Conservation (phyloP, 2,329 filamentous ascomycete species). For the Penicillium sp. region DNA sequence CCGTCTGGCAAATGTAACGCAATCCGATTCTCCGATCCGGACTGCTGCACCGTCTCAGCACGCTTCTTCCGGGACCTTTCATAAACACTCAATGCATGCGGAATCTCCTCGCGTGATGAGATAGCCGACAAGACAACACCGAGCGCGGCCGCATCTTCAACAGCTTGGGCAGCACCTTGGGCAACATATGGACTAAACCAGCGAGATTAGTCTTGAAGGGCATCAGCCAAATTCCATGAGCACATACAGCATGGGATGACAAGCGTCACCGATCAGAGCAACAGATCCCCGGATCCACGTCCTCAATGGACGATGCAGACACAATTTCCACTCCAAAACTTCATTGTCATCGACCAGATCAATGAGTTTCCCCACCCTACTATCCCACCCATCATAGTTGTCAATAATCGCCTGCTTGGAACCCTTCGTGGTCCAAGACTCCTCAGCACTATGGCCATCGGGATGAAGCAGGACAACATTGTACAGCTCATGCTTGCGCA, state of each 20-base stretch:
- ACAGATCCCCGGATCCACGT: slow-evolving; percentile 39
- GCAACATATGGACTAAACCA: slow-evolving; percentile 35
- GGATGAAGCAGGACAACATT: slow-evolving; percentile 65
- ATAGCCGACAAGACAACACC: slow-evolving; percentile 37
- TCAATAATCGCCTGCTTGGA: slow-evolving; percentile 61
- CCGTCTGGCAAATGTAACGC: slow-evolving; percentile 43
- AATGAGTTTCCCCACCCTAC: slow-evolving; percentile 59
- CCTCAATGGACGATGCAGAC: slow-evolving; percentile 34
- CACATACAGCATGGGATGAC: slow-evolving; percentile 48
- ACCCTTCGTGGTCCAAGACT: slow-evolving; percentile 64
- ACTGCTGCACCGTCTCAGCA: slow-evolving; percentile 41
- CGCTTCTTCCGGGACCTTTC: slow-evolving; percentile 41
- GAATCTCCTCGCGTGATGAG: slow-evolving; percentile 33
- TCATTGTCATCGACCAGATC: slow-evolving; percentile 58
- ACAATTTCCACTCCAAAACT: slow-evolving; percentile 42
- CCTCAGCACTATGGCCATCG: slow-evolving; percentile 60
- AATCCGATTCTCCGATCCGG: slow-evolving; percentile 37
- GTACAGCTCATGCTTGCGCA: slow-evolving; percentile 65
- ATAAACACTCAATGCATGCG: slow-evolving; percentile 38
- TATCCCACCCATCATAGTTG: slow-evolving; percentile 63
- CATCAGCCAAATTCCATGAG: not conserved
- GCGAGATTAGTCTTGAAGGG: slow-evolving; percentile 7
- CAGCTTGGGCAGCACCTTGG: slow-evolving; percentile 50
- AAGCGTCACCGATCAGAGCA: slow-evolving; percentile 45
- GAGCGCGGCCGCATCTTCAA: slow-evolving; percentile 44